Conservation (phyloP, 2,329 filamentous ascomycete species). For the Thielaviopsis populi region DNA sequence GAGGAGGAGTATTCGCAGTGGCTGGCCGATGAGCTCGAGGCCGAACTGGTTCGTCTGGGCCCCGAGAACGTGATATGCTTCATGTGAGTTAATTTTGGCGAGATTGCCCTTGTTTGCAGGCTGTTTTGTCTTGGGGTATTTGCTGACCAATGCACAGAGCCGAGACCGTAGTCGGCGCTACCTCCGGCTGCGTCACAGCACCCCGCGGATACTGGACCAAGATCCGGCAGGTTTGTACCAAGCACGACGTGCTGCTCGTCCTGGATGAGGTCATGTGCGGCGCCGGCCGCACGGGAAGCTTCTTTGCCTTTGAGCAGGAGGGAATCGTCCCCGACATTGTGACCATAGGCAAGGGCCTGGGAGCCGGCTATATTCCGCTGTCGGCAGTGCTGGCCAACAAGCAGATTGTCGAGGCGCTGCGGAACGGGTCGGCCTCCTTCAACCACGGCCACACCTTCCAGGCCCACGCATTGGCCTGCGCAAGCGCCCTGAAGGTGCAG, state of each 20-base stretch:
- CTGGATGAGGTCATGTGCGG: conserved; percentile 54
- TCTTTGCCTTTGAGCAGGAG: conserved; percentile 51
- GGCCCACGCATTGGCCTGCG: conserved; percentile 27
- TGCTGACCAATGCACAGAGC: conserved; percentile 29
- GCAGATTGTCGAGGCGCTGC: conserved; percentile 34
- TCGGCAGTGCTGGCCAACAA: conserved; percentile 38
- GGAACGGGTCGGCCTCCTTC: conserved; percentile 33
- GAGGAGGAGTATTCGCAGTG: conserved; percentile 28
- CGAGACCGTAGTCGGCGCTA: conserved; percentile 6
- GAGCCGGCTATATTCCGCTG: conserved; percentile 41
- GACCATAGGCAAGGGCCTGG: conserved; percentile 44
- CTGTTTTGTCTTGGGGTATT: background rate
- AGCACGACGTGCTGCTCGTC: conserved; percentile 40
- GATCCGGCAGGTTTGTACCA: conserved; percentile 38
- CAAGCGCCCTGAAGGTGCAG: conserved; percentile 28
- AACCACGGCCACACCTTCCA: conserved; percentile 43
- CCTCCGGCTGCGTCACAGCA: conserved; percentile 31
- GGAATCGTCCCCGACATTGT: conserved; percentile 36
- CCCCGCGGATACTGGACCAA: conserved; percentile 39
- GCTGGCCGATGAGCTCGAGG: conserved; percentile 32
- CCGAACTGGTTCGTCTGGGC: conserved; percentile 32
- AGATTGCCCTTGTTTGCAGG: too few relatives aligned
- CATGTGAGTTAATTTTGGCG: background rate
- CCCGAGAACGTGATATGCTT: conserved; percentile 28
- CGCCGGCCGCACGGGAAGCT: conserved; percentile 43